Percentiles rank a stretch among this genome's conserved stretches.
Evolutionary conservation across 768 basidiomycete genomes (phyloP).

Genomic region (Tylopilus sp.): DNA sequence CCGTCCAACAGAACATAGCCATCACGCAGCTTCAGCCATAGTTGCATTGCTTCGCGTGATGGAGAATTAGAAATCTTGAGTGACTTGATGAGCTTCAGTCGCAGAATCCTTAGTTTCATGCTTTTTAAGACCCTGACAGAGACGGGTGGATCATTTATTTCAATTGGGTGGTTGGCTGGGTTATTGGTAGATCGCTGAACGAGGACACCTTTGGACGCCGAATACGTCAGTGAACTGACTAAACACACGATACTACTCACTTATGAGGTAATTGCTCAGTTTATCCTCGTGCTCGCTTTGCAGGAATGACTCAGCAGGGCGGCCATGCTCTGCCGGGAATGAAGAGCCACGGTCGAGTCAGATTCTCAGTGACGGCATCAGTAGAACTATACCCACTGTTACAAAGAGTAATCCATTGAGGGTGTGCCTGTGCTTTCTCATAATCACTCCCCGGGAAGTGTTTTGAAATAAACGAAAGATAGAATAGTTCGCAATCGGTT

Average conservation of each 20-base stretch:
- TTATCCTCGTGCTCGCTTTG: slow-evolving; percentile 41
- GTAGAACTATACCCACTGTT: slow-evolving; percentile 41
- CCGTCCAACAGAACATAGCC: slow-evolving; percentile 47
- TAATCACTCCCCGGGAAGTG: slow-evolving; percentile 40
- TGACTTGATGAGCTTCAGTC: slow-evolving; percentile 59
- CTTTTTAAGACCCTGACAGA: slow-evolving; percentile 58
- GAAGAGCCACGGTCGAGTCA: neutral
- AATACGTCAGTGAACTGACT: slow-evolving; percentile 1
- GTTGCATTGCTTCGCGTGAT: slow-evolving; percentile 32
- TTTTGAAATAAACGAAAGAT: slow-evolving; percentile 62
- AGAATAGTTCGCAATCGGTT: slow-evolving; percentile 79
- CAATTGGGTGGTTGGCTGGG: slow-evolving; percentile 21
- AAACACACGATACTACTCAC: slow-evolving; percentile 36
- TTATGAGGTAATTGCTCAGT: slow-evolving; percentile 58
- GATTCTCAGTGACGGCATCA: neutral
- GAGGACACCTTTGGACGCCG: slow-evolving; percentile 27
- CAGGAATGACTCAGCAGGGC: slow-evolving; percentile 37
- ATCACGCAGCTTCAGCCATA: slow-evolving; percentile 60
- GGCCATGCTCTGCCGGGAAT: slow-evolving; percentile 52
- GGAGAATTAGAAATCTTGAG: slow-evolving; percentile 28
- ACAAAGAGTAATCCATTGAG: slow-evolving; percentile 63
- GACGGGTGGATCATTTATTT: slow-evolving; percentile 19
- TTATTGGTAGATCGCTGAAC: slow-evolving; percentile 22
- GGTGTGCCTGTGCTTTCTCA: slow-evolving; percentile 49
- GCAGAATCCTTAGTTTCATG: slow-evolving; percentile 64